Percentiles rank a stretch among this genome's conserved stretches.
phyloP scores from a whole-genome alignment of 2,329 filamentous ascomycete genomes.

The Phialophora verrucosa region DNA sequence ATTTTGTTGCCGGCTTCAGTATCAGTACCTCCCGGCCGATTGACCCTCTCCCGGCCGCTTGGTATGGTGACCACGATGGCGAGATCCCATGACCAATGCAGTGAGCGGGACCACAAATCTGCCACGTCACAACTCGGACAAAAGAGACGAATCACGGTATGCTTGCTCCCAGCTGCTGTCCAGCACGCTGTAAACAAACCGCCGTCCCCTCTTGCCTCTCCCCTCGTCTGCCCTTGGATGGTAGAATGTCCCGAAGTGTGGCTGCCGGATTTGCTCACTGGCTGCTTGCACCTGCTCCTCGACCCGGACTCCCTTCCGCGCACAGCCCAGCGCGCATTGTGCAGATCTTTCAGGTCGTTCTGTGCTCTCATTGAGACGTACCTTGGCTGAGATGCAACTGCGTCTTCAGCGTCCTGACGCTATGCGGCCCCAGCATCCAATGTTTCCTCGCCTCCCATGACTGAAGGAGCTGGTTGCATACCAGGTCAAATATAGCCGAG shows the following conservation, averaged over 20 bases:
- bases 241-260: neutral
- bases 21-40: neutral
- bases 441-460: neutral
- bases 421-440: neutral
- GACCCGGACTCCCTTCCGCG: neutral
- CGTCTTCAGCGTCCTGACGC: neutral
- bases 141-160: constrained; percentile 5
- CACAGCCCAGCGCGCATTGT: neutral
- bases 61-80: neutral
- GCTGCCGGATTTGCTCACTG: neutral
- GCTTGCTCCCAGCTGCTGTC: neutral
- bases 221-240: neutral
- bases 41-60: neutral
- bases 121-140: constrained; percentile 3
- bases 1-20: neutral
- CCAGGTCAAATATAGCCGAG: neutral
- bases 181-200: constrained; percentile 3
- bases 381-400: neutral
- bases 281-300: neutral
- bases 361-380: constrained; percentile 1
- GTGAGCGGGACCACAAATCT: neutral
- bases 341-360: neutral
- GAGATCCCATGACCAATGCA: neutral
- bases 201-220: neutral
- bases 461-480: neutral